Percentiles rank a stretch among this genome's conserved stretches.
These are phyloP conservation scores for Lactarius pseudohatsudake DNA, from an alignment of 768 basidiomycete genomes.

Conservation along the genomic window DNA sequence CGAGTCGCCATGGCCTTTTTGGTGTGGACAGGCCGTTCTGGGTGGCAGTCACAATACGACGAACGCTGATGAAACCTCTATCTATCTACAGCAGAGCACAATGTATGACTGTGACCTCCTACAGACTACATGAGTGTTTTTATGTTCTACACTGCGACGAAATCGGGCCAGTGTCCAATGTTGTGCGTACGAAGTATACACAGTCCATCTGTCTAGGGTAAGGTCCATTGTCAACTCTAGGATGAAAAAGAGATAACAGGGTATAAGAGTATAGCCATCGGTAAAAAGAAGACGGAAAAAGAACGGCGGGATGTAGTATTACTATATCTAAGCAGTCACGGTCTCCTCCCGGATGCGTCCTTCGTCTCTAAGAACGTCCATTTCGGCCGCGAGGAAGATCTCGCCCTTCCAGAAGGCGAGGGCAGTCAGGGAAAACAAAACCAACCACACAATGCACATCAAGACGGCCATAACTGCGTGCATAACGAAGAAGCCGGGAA, in stretches of 20 bases:
- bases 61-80: neutral
- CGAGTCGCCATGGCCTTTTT: neutral
- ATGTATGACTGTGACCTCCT: neutral
- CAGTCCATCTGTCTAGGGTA: neutral
- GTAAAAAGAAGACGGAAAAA: neutral
- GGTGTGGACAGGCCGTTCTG: neutral
- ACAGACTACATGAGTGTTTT: neutral
- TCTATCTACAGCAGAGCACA: neutral
- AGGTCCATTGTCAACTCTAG: neutral
- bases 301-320: neutral
- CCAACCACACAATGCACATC: constrained; percentile 43
- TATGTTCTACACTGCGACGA: neutral
- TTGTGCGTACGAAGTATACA: neutral
- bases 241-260: neutral
- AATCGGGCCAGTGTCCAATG: neutral
- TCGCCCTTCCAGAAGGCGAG: constrained; percentile 44
- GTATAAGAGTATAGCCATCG: neutral
- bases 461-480: constrained; percentile 44
- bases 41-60: neutral
- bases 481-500: constrained; percentile 41
- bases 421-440: constrained; percentile 44
- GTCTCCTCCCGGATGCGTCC: neutral
- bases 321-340: constrained; percentile 1
- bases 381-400: constrained; percentile 44
- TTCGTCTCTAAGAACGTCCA: constrained; percentile 45